phyloP scores from a whole-genome alignment of 2,329 filamentous ascomycete species.

The Zopfia rhizophila region DNA sequence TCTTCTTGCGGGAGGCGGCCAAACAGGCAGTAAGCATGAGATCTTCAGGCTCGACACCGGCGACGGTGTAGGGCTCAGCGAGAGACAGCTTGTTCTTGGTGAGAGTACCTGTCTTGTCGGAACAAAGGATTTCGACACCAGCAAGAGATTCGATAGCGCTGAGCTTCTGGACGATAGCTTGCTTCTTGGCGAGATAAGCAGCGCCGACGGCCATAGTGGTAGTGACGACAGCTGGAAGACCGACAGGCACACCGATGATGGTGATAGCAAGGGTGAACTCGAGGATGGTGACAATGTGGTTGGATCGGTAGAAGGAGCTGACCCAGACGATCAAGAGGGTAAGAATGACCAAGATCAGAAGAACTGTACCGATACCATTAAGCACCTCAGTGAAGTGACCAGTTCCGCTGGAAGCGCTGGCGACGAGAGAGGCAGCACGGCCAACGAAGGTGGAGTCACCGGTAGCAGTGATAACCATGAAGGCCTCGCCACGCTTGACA shows the following conservation, averaged over 20 bases:
- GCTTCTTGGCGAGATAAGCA: slow-evolving; percentile 89
- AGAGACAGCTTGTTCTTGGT: slow-evolving; percentile 95
- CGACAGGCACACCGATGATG: slow-evolving; percentile 91
- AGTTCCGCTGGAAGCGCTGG: slow-evolving; percentile 75
- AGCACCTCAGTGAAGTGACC: slow-evolving; percentile 94
- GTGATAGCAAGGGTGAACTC: slow-evolving; percentile 89
- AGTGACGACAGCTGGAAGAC: slow-evolving; percentile 91
- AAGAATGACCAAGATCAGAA: slow-evolving; percentile 82
- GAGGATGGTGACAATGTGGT: slow-evolving; percentile 80
- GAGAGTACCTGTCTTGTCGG: slow-evolving; percentile 92
- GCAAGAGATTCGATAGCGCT: slow-evolving; percentile 91
- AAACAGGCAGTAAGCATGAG: slow-evolving; percentile 93
- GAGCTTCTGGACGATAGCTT: slow-evolving; percentile 93
- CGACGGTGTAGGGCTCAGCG: slow-evolving; percentile 83
- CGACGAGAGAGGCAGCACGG: slow-evolving; percentile 86
- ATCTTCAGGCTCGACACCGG: slow-evolving; percentile 84
- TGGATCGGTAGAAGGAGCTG: slow-evolving; percentile 87
- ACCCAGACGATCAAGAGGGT: slow-evolving; percentile 87
- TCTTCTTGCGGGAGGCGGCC: slow-evolving; percentile 92
- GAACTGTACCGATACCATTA: slow-evolving; percentile 83
- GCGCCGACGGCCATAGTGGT: slow-evolving; percentile 96
- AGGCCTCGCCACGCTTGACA: slow-evolving; percentile 90
- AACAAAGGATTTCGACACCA: slow-evolving; percentile 93
- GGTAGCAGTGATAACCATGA: slow-evolving; percentile 82
- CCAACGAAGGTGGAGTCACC: slow-evolving; percentile 93